phyloP scores from a whole-genome alignment of 106 monocot species.

The Allium fistulosum region DNA sequence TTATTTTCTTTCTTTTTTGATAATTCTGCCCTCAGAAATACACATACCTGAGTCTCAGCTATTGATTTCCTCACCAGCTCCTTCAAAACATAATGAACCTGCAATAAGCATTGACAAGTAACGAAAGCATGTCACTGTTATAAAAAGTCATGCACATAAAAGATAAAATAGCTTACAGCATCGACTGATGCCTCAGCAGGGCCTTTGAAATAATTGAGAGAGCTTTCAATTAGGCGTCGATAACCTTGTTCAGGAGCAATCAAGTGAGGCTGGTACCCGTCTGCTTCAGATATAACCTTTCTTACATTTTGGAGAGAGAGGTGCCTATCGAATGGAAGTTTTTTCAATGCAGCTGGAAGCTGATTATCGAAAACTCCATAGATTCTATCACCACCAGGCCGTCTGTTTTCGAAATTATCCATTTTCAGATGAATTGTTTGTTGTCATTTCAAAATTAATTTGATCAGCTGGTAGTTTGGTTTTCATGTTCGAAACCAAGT shows the following conservation, averaged over 20 bases:
- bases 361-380: conserved; percentile 78
- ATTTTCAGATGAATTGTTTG: no score
- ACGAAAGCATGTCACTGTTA: background rate
- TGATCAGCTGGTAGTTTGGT: no score
- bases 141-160: background rate
- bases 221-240: conserved; percentile 53
- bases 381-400: conserved; percentile 66
- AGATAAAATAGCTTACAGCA: conserved; percentile 32
- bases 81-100: conserved; percentile 63
- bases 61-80: conserved; percentile 64
- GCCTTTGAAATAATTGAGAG: conserved; percentile 47
- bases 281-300: conserved; percentile 63
- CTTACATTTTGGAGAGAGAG: conserved; percentile 64
- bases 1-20: background rate
- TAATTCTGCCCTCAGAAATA: no score
- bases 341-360: conserved; percentile 56
- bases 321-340: conserved; percentile 60
- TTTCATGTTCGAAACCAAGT: no score
- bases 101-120: conserved; percentile 8
- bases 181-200: conserved; percentile 71
- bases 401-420: conserved; percentile 14
- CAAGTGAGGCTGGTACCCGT: conserved; percentile 78
- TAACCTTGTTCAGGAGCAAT: conserved; percentile 85
- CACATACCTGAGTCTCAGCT: conserved; percentile 53
- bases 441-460: no score